A percentile compares a stretch with the other conserved stretches of the same genome.
Evolutionary conservation across 1,139 yeast species (phyloP).

Genomic region (Pneumocystis murina): DNA sequence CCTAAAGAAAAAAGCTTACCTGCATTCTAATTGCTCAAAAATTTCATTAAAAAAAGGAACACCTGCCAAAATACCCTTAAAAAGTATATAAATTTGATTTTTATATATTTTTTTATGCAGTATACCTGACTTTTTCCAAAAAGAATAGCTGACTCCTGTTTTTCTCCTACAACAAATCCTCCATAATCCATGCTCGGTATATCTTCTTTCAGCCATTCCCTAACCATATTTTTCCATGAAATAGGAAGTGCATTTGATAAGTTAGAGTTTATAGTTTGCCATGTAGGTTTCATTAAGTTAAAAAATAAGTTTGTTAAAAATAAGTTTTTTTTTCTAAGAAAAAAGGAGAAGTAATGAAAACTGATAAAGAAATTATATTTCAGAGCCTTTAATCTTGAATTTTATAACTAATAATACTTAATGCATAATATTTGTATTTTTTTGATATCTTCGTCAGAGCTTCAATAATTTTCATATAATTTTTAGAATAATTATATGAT

Average conservation of each 20-base stretch:
- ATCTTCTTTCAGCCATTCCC: slow-evolving; percentile 67
- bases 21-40: slow-evolving; percentile 36
- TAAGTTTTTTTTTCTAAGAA: background rate
- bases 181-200: slow-evolving; percentile 91
- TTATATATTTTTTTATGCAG: slow-evolving; percentile 5
- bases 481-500: too few species aligned
- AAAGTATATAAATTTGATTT: background rate
- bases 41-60: slow-evolving; percentile 84
- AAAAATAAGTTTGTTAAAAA: background rate
- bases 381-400: too few species aligned
- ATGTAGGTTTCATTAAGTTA: background rate
- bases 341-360: background rate
- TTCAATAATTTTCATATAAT: too few species aligned
- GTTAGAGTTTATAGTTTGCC: background rate
- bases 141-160: slow-evolving; percentile 53
- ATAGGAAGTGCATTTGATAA: slow-evolving; percentile 9
- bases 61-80: slow-evolving; percentile 62
- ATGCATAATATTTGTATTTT: too few species aligned
- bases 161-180: slow-evolving; percentile 82
- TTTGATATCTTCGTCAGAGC: too few species aligned
- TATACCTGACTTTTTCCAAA: slow-evolving; percentile 49
- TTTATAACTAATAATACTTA: too few species aligned
- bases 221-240: slow-evolving; percentile 59
- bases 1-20: background rate
- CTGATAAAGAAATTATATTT: too few species aligned